phyloP scores from a whole-genome alignment of 2,329 filamentous ascomycete species.

The Dothistroma septosporum region DNA sequence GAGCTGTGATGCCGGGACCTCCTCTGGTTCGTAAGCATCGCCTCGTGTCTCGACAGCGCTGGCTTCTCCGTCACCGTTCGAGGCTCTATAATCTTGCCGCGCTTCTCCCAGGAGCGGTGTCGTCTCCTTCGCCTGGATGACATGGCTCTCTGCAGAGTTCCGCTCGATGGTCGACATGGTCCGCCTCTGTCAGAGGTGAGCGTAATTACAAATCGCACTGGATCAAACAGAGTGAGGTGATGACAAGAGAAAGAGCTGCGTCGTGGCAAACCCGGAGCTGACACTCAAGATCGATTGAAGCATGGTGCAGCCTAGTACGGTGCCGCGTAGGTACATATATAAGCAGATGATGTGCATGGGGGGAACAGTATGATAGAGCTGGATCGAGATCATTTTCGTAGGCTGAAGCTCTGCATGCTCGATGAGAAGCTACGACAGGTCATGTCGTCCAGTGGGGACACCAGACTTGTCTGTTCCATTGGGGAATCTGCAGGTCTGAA shows the following conservation, averaged over 20 bases:
- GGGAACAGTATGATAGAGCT: not conserved
- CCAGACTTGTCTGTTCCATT: not conserved
- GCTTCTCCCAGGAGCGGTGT: not conserved
- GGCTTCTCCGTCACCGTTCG: not conserved
- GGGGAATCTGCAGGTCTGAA: not conserved
- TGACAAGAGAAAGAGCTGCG: not conserved
- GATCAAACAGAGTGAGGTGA: not conserved
- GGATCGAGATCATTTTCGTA: not conserved
- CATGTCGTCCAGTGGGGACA: too few species aligned
- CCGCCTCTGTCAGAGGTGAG: not conserved
- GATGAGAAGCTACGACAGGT: not conserved
- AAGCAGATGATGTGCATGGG: not conserved
- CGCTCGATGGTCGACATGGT: not conserved
- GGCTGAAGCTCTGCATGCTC: not conserved
- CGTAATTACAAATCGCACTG: not conserved
- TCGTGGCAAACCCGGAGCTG: not conserved
- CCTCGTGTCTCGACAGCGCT: not conserved
- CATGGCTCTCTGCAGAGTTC: not conserved
- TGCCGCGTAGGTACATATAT: not conserved
- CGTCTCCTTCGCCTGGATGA: not conserved
- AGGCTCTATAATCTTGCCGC: not conserved
- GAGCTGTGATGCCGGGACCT: not conserved
- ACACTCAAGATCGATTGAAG: not conserved
- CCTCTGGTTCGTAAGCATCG: not conserved
- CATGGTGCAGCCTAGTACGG: not conserved